Evolutionary conservation across 352 stramenopile species (phyloP).

Genomic region (Phytopythium boreale): DNA sequence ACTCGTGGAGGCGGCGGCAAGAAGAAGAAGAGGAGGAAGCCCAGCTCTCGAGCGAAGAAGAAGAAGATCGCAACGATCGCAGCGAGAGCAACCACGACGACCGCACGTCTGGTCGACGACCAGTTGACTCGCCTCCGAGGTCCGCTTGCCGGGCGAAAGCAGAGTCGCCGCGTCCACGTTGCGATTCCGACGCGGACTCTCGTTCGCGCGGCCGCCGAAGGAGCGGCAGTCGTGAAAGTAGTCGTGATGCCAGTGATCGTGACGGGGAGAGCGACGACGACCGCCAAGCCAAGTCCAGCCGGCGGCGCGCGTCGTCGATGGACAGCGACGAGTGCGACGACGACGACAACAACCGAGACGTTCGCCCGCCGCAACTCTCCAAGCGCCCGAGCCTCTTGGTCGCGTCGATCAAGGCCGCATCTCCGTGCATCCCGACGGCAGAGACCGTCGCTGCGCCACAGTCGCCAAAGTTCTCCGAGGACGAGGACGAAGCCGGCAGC

Average conservation of each 20-base stretch:
- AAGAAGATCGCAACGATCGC: not conserved
- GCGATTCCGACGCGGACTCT: not conserved
- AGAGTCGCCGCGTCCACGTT: constrained; percentile 1
- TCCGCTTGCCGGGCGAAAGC: not conserved
- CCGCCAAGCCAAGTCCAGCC: constrained; percentile 9
- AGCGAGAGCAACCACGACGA: constrained; percentile 6
- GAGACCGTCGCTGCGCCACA: constrained; percentile 6
- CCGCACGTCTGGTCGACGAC: not conserved
- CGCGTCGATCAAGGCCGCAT: constrained; percentile 56
- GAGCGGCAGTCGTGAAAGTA: not conserved
- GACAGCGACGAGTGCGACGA: constrained; percentile 21
- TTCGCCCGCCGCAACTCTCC: not conserved
- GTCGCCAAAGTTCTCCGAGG: constrained; percentile 26
- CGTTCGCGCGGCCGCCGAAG: not conserved
- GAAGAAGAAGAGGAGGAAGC: constrained; percentile 9
- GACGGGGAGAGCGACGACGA: constrained; percentile 34
- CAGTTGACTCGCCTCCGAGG: not conserved
- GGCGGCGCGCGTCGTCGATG: constrained; percentile 13
- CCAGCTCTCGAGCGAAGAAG: constrained; percentile 7
- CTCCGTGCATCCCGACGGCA: constrained; percentile 14
- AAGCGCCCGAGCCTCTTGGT: constrained; percentile 35
- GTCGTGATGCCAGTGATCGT: constrained; percentile 5
- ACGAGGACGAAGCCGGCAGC: constrained; percentile 20
- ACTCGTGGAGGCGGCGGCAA: constrained; percentile 1
- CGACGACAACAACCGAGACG: constrained; percentile 10